These are phyloP conservation scores for Saraca asoca DNA, from an alignment of 331 rosid genomes.

Conservation along the genomic window DNA sequence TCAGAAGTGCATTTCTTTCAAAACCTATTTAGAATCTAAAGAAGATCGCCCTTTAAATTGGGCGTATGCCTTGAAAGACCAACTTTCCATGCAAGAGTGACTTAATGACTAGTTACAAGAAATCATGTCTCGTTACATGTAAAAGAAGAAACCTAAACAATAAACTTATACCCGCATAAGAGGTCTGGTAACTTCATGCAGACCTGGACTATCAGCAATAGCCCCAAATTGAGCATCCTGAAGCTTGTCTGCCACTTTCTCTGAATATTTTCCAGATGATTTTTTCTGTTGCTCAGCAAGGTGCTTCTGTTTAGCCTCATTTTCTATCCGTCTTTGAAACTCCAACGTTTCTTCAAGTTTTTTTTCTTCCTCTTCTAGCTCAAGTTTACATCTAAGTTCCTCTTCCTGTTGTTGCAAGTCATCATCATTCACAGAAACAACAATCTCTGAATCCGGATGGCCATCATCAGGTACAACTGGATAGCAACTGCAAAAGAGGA, in stretches of 20 bases:
- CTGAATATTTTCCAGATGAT: slow-evolving; percentile 47
- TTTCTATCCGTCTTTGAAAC: slow-evolving; percentile 83
- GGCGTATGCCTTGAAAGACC: slow-evolving; percentile 20
- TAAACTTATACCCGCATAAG: slow-evolving; percentile 50
- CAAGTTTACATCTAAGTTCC: slow-evolving; percentile 73
- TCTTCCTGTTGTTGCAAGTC: slow-evolving; percentile 73
- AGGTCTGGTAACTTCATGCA: slow-evolving; percentile 38
- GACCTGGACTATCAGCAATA: slow-evolving; percentile 47
- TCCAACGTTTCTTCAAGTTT: slow-evolving; percentile 94
- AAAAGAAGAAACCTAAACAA: slow-evolving; percentile 25
- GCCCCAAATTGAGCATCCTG: slow-evolving; percentile 42
- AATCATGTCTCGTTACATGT: slow-evolving; percentile 14
- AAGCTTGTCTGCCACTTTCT: slow-evolving; percentile 44
- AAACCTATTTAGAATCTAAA: slow-evolving; percentile 21
- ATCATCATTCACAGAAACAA: slow-evolving; percentile 48
- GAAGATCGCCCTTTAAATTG: slow-evolving; percentile 17
- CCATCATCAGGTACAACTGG: slow-evolving; percentile 53
- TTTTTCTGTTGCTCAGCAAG: slow-evolving; percentile 87
- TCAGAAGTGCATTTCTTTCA: slow-evolving; percentile 31
- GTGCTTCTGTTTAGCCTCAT: slow-evolving; percentile 94
- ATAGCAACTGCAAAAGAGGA: slow-evolving; percentile 63
- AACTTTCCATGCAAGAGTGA: slow-evolving; percentile 30
- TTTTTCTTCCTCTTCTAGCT: slow-evolving; percentile 90
- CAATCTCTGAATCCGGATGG: slow-evolving; percentile 53
- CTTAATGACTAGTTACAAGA: slow-evolving; percentile 31